Evolutionary conservation across 2,329 filamentous ascomycete species (phyloP).

Genomic region (Ceratocystis alfenasii): DNA sequence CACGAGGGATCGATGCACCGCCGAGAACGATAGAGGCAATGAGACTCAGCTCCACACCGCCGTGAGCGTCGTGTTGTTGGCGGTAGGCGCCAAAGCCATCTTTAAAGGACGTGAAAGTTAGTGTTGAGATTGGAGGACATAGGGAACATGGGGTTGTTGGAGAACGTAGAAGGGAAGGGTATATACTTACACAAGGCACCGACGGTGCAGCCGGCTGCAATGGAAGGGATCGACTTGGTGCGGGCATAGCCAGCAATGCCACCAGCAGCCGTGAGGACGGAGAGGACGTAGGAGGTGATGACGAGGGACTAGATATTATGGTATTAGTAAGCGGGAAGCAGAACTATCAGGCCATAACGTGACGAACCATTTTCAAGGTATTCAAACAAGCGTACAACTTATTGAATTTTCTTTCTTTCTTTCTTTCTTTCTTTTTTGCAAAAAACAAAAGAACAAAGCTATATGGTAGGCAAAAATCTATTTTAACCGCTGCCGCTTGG

Average conservation of each 20-base stretch:
- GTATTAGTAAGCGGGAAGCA: slow-evolving; percentile 10
- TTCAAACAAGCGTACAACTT: not conserved
- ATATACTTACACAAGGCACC: slow-evolving; percentile 50
- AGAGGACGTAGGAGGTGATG: slow-evolving; percentile 64
- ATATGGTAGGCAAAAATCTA: not conserved
- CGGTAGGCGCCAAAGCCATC: slow-evolving; percentile 72
- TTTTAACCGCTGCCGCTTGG: not conserved
- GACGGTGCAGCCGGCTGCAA: slow-evolving; percentile 73
- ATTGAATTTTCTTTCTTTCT: no score
- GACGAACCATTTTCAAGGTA: slow-evolving; percentile 14
- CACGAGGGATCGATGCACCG: slow-evolving; percentile 74
- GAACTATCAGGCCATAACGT: not conserved
- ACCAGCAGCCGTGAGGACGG: slow-evolving; percentile 70
- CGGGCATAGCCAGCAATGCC: slow-evolving; percentile 77
- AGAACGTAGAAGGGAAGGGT: not conserved
- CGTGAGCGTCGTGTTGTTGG: slow-evolving; percentile 60
- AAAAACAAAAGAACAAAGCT: not conserved
- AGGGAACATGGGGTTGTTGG: not conserved
- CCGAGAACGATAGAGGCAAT: slow-evolving; percentile 76
- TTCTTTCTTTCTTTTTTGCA: no score
- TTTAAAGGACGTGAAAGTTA: slow-evolving; percentile 25
- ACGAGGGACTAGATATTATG: slow-evolving; percentile 21
- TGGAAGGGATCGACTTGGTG: slow-evolving; percentile 75
- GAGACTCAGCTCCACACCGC: slow-evolving; percentile 80
- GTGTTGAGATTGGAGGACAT: not conserved